Evolutionary conservation across 805 yeast genomes (phyloP).

Genomic region (Sporopachydermia quercuum): DNA sequence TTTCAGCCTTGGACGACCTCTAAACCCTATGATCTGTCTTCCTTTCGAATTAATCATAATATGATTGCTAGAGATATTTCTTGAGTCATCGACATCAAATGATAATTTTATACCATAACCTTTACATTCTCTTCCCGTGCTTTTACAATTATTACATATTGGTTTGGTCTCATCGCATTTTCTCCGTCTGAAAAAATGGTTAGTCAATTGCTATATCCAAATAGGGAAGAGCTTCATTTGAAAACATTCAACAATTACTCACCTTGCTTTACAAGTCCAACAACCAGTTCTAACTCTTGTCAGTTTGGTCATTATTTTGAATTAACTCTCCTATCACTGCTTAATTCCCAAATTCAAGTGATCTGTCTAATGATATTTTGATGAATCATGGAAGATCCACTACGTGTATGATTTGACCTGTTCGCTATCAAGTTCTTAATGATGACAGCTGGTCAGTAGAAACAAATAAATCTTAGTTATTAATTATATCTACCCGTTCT

Average conservation of each 20-base stretch:
- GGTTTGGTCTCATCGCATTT: constrained; percentile 46
- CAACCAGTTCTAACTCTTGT: constrained; percentile 42
- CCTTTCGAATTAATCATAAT: constrained; percentile 18
- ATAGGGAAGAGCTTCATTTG: too few relatives aligned
- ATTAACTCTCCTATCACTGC: too few relatives aligned
- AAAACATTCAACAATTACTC: too few relatives aligned
- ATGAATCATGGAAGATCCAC: too few relatives aligned
- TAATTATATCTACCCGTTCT: too few relatives aligned
- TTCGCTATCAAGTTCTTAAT: too few relatives aligned
- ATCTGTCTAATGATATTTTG: too few relatives aligned
- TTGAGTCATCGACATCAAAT: constrained; percentile 35
- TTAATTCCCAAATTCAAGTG: too few relatives aligned
- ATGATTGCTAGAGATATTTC: constrained; percentile 15
- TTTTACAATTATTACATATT: constrained; percentile 30
- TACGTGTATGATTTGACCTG: too few relatives aligned
- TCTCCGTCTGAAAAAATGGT: constrained; percentile 22
- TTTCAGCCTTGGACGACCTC: constrained; percentile 27
- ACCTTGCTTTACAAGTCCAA: constrained; percentile 40
- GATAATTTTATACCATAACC: constrained; percentile 34
- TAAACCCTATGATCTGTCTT: constrained; percentile 24
- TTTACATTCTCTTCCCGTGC: constrained; percentile 29
- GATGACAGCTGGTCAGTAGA: too few relatives aligned
- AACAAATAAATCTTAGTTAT: too few relatives aligned
- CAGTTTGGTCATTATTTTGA: constrained; percentile 22
- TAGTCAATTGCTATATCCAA: neutral